phyloP scores from a whole-genome alignment of 2,329 filamentous ascomycete genomes.

The Pyrenochaeta sp. region DNA sequence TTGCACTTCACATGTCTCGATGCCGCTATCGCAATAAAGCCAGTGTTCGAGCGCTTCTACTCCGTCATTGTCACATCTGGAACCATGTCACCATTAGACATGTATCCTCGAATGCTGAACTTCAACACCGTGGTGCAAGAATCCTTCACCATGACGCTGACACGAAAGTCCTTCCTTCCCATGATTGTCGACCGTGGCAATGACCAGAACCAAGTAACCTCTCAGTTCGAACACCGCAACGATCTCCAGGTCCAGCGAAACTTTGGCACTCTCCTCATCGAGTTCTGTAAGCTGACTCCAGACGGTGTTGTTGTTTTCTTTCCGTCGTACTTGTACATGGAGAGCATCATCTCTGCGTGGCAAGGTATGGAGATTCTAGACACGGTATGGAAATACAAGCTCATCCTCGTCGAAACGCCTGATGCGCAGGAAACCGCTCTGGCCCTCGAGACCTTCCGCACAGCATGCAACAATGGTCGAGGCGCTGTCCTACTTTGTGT shows the following conservation, averaged over 20 bases:
- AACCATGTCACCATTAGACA: slow-evolving; percentile 94
- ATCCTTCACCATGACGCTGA: slow-evolving; percentile 96
- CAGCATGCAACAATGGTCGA: slow-evolving; percentile 95
- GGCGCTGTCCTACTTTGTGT: slow-evolving; percentile 94
- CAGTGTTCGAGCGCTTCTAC: slow-evolving; percentile 95
- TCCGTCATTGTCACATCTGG: slow-evolving; percentile 99
- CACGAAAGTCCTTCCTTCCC: slow-evolving; percentile 91
- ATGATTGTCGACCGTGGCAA: slow-evolving; percentile 97
- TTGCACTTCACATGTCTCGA: slow-evolving; percentile 97
- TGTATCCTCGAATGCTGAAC: slow-evolving; percentile 98
- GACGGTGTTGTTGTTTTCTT: slow-evolving; percentile 99
- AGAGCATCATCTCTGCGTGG: slow-evolving; percentile 99
- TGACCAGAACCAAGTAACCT: slow-evolving; percentile 92
- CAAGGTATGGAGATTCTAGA: slow-evolving; percentile 98
- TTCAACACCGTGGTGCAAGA: slow-evolving; percentile 94
- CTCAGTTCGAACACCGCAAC: slow-evolving; percentile 92
- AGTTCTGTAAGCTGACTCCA: slow-evolving; percentile 94
- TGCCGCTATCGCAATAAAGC: slow-evolving; percentile 96
- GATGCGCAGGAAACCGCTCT: slow-evolving; percentile 97
- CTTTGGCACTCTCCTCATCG: slow-evolving; percentile 90
- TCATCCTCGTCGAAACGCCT: slow-evolving; percentile 96
- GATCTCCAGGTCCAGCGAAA: slow-evolving; percentile 97
- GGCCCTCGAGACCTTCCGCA: slow-evolving; percentile 94
- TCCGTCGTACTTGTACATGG: slow-evolving; percentile 98
- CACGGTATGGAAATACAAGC: slow-evolving; percentile 98